Conservation (phyloP, 352 stramenopile genomes). For the Globisporangium nunn region DNA sequence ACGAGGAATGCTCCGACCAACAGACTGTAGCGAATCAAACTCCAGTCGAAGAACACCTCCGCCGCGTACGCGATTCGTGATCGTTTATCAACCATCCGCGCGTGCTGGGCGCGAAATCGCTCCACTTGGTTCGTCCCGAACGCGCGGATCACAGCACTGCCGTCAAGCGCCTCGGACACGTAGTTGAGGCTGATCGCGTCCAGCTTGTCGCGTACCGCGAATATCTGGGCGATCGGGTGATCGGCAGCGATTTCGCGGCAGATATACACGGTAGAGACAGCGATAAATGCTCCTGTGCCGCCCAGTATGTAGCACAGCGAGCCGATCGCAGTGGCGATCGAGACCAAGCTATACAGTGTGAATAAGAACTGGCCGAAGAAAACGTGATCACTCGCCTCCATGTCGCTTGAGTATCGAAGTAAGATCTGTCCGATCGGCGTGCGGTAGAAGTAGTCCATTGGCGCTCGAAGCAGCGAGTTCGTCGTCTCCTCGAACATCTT, state of each 20-base stretch:
- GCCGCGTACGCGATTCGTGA: constrained; percentile 23
- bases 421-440: constrained; percentile 33
- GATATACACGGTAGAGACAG: constrained; percentile 15
- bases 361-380: constrained; percentile 24
- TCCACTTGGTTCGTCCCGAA: constrained; percentile 23
- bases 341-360: constrained; percentile 23
- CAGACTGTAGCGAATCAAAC: constrained; percentile 20
- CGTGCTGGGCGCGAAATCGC: constrained; percentile 21
- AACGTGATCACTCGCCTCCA: constrained; percentile 17
- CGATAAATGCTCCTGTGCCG: constrained; percentile 15
- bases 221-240: constrained; percentile 24
- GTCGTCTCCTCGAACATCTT: constrained; percentile 24
- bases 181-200: constrained; percentile 13
- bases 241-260: too few species aligned
- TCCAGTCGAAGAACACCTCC: constrained; percentile 27
- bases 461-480: constrained; percentile 21
- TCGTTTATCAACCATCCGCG: constrained; percentile 24
- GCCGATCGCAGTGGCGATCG: constrained; percentile 9
- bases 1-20: constrained; percentile 25
- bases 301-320: constrained; percentile 29
- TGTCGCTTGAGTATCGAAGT: constrained; percentile 26
- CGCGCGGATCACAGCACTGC: constrained; percentile 28
- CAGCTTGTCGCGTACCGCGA: constrained; percentile 19
- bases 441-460: constrained; percentile 29
- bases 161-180: constrained; percentile 34